Evolutionary conservation across 805 yeast species (phyloP).

Genomic region (Jamesozyma piceae): DNA sequence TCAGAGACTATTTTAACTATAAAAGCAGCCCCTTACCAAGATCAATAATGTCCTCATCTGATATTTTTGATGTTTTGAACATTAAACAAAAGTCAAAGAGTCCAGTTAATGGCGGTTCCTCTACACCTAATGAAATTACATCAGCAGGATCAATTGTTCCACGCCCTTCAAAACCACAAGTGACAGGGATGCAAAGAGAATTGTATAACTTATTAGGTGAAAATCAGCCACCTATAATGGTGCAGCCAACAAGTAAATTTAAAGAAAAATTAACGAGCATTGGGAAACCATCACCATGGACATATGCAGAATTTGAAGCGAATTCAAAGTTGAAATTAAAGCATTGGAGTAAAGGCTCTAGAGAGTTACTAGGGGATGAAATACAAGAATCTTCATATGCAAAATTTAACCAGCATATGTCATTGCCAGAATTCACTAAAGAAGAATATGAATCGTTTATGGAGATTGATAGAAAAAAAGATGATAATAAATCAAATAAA

Average conservation of each 20-base stretch:
- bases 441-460: conserved; percentile 51
- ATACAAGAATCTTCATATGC: conserved; percentile 48
- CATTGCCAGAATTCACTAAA: conserved; percentile 57
- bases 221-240: conserved; percentile 76
- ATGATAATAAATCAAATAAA: conserved; percentile 20
- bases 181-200: conserved; percentile 80
- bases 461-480: conserved; percentile 9
- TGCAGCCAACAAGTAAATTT: conserved; percentile 40
- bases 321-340: conserved; percentile 40
- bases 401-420: conserved; percentile 59
- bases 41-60: conserved; percentile 43
- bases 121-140: conserved; percentile 9
- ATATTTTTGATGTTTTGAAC: conserved; percentile 69
- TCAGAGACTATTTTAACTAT: too few species aligned
- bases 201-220: conserved; percentile 82
- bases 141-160: conserved; percentile 6
- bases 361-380: conserved; percentile 31
- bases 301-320: conserved; percentile 50
- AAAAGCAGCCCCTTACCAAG: too few species aligned
- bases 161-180: conserved; percentile 19
- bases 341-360: conserved; percentile 85
- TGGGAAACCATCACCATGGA: conserved; percentile 77
- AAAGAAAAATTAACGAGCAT: conserved; percentile 54
- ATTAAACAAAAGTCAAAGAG: conserved; percentile 36
- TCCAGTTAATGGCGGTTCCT: conserved; percentile 13